These are phyloP conservation scores for Diaporthe ilicicola DNA, from an alignment of 2,329 filamentous ascomycete species.

Conservation along the genomic window DNA sequence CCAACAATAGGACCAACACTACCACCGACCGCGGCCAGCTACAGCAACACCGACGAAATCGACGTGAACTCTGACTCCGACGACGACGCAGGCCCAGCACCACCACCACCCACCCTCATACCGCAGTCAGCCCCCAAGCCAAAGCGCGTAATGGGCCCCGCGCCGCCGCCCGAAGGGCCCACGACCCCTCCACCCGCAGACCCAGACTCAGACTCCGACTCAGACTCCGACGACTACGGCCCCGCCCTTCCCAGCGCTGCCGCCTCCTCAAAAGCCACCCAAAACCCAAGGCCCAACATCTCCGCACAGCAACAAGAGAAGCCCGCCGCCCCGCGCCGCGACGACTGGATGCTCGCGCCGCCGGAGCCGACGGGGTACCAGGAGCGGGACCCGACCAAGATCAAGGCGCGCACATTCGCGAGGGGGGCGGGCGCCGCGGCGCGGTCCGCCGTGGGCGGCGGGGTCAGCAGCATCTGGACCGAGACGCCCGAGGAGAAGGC, in stretches of 20 bases:
- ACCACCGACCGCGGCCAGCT: slow-evolving; percentile 18
- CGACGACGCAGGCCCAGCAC: slow-evolving; percentile 41
- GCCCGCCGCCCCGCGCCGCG: slow-evolving; percentile 68
- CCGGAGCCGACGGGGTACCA: slow-evolving; percentile 63
- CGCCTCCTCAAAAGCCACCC: slow-evolving; percentile 47
- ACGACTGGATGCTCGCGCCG: slow-evolving; percentile 85
- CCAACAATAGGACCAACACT: slow-evolving; percentile 41
- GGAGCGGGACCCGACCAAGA: slow-evolving; percentile 83
- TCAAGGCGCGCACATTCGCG: slow-evolving; percentile 84
- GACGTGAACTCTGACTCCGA: slow-evolving; percentile 46
- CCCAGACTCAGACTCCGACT: slow-evolving; percentile 40
- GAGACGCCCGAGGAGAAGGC: slow-evolving; percentile 91
- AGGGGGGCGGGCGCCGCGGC: slow-evolving; percentile 52
- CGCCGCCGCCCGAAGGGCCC: slow-evolving; percentile 51
- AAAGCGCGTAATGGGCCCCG: slow-evolving; percentile 49
- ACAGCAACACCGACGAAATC: slow-evolving; percentile 48
- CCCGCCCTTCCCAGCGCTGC: slow-evolving; percentile 63
- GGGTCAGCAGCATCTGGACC: slow-evolving; percentile 81
- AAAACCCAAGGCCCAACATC: slow-evolving; percentile 41
- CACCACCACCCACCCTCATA: too few relatives aligned
- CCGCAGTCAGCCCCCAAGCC: slow-evolving; percentile 14
- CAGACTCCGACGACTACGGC: slow-evolving; percentile 66
- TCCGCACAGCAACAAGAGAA: slow-evolving; percentile 37
- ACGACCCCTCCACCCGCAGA: slow-evolving; percentile 37
- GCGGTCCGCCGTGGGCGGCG: slow-evolving; percentile 42